A percentile compares a stretch with the other conserved stretches of the same genome.
Conservation (phyloP, 2,329 filamentous ascomycete genomes). For the Fusarium neocosmosporiellum region DNA sequence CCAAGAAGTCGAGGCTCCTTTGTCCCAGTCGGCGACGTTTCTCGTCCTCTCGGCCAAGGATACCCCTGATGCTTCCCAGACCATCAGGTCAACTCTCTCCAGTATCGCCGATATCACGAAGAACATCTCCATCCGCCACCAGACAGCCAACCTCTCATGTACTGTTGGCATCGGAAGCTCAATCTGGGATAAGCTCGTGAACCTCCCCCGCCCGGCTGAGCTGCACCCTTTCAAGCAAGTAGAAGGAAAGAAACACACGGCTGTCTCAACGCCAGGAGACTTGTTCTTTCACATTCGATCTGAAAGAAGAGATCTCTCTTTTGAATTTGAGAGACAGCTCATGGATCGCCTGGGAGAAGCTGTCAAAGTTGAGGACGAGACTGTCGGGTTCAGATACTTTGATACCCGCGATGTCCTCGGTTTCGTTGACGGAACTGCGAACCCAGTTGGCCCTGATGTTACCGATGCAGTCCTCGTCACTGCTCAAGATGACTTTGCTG, state of each 20-base stretch:
- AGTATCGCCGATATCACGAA: conserved; percentile 59
- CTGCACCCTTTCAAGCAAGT: conserved; percentile 62
- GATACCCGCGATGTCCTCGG: conserved; percentile 68
- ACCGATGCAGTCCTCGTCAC: conserved; percentile 56
- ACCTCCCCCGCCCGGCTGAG: conserved; percentile 59
- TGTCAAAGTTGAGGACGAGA: conserved; percentile 62
- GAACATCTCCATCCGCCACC: conserved; percentile 64
- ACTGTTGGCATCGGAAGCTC: conserved; percentile 65
- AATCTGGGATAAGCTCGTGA: conserved; percentile 61
- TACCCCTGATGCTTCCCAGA: conserved; percentile 49
- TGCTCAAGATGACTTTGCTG: conserved; percentile 52
- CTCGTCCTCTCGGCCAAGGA: conserved; percentile 59
- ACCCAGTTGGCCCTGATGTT: conserved; percentile 61
- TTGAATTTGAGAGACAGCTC: conserved; percentile 68
- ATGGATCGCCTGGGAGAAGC: conserved; percentile 59
- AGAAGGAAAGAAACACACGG: conserved; percentile 60
- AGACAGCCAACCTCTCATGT: conserved; percentile 57
- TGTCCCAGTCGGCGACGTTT: conserved; percentile 65
- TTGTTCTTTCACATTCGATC: conserved; percentile 69
- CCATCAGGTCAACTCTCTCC: conserved; percentile 58
- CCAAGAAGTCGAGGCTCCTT: conserved; percentile 61
- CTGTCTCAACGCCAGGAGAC: conserved; percentile 66
- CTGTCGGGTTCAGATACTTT: conserved; percentile 69
- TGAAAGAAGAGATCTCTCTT: conserved; percentile 66
- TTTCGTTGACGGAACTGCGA: conserved; percentile 71